Base-by-base conservation (phyloP, 2,329 filamentous ascomycete species). In the Bisporella sp. region DNA sequence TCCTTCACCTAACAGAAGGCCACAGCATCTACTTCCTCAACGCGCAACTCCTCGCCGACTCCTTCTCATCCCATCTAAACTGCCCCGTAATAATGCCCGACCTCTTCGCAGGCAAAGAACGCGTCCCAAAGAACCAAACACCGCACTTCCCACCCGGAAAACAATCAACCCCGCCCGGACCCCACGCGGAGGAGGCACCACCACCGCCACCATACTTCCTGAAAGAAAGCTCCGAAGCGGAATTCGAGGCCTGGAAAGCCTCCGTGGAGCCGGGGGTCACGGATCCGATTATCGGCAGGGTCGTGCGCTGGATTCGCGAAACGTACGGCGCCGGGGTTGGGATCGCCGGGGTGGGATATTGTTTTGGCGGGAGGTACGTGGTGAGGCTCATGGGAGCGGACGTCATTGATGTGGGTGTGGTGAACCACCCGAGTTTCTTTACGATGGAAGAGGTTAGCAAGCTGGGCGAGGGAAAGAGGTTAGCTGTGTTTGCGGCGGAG, bases 341-440 rank as follows among this genome's bases (percentile, higher is more conserved):
- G 54, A 66, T 89, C 21, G 84, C 77, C 1, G 77, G 73, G 5
- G 76, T 82, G 0, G 85, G 85, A 0, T 88, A 88, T 68, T 89
- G 85, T 68, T 86, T 88, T 56, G 85, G 85, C 21, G 85, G 76
- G 49, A 85, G 85, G 78, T 89, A 74, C 75, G 52, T 73, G 65
- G 44, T 77, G 48, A 81, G 88, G 71, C 83, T 81, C 57, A 69
- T 76, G 71, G 74, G 79, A 78, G 54, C 64, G 39, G 80, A 80
- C 53, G 64, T 69, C 55, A 73, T 91, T 57, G 75, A 87, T 48
- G 85, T 77, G 45, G 87, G 84, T 28, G 91, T 76, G 68, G 69
- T 79, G 12, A 87, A 87, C 1, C 88, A 92, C 67, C 87, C 88
- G 0, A 85, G 79, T 5, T 89, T 89, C 58, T 79, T 91, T 33